Evolutionary conservation across 148 eudicot genomes (phyloP), one percentile per base, ranked within the genome.

Genomic region (Vaccinium vitisidaea): DNA sequence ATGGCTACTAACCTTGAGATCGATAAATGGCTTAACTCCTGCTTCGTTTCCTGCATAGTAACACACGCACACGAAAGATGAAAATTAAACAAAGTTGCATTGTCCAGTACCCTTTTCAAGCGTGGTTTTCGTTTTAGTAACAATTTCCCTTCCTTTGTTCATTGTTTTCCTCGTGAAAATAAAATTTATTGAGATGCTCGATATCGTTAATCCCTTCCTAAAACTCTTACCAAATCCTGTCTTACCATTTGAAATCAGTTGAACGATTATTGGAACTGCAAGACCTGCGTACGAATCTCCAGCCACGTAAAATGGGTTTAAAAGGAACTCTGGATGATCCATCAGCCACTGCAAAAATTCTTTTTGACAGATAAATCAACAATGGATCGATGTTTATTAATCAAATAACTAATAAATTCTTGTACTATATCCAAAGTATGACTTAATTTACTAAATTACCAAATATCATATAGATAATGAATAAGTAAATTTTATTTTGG

Each of bases 221-320:
- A 43, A 43, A 43, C 46, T 43, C 46, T 5, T 43, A 43, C 46
- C 6, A 43, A 43, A 43, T 43, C 46, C 43, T 43, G 46, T 43
- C 5, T 79, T 75, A 88, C 87, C 84, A 82, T 87, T 80, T 86
- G 83, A 83, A 49, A 88, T 71, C 1, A 88, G n/a, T 76, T 85
- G 86, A 54, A 80, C 48, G 69, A 86, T 84, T 2, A 84, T 32
- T 5, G 95, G 97, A 82, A 94, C 92, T 21, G 91, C 85, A 39
- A 88, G 43, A 55, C 95, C 97, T 2, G 88, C 82, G 75, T 91
- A 94, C 1, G 95, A 94, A 80, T 92, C 97, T 61, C 97, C 94
- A 21, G 90, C 94, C n/a, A 94, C 63, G 73, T 91, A 93, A 23
- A 93, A 81, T 15, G 90, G 89, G 77, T 92, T 91, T 32, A 89